A percentile compares a stretch with the other conserved stretches of the same genome.
These are phyloP conservation scores for Aegilops tauschii DNA, from an alignment of 176 grass and related monocot species.

Conservation along the genomic window DNA sequence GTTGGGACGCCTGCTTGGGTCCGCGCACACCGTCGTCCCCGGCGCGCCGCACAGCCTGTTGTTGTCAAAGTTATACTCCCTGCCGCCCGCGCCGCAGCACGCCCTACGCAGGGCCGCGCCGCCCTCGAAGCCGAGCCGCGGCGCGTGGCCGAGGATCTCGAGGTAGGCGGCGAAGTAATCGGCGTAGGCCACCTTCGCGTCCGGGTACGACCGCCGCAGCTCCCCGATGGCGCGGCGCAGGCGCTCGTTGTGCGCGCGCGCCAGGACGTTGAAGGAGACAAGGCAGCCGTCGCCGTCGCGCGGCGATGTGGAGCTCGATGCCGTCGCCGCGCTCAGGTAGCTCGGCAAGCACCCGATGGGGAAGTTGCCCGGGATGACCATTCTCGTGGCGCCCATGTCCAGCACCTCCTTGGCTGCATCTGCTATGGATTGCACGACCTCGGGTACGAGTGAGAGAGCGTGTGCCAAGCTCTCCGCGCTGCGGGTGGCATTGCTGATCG, in stretches of 20 bases:
- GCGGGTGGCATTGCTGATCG: neutral
- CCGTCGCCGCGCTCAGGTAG: constrained; percentile 49
- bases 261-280: constrained; percentile 49
- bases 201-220: constrained; percentile 43
- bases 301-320: neutral
- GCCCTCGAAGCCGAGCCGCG: constrained; percentile 46
- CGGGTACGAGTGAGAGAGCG: constrained; percentile 39
- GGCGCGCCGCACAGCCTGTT: constrained; percentile 45
- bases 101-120: constrained; percentile 25
- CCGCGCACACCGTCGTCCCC: constrained; percentile 33
- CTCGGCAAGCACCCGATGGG: constrained; percentile 68
- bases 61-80: constrained; percentile 39
- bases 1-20: constrained; percentile 45
- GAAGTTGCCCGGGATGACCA: constrained; percentile 68
- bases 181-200: constrained; percentile 50
- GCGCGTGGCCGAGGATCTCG: constrained; percentile 27
- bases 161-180: constrained; percentile 60
- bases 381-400: constrained; percentile 43
- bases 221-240: constrained; percentile 29
- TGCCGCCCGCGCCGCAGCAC: constrained; percentile 50
- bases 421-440: constrained; percentile 48
- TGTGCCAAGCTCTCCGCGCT: neutral
- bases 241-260: constrained; percentile 47
- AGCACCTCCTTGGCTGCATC: constrained; percentile 56
- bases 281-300: constrained; percentile 58